Base-by-base conservation (phyloP, 768 basidiomycete genomes). In the Tephrocybe sp. region DNA sequence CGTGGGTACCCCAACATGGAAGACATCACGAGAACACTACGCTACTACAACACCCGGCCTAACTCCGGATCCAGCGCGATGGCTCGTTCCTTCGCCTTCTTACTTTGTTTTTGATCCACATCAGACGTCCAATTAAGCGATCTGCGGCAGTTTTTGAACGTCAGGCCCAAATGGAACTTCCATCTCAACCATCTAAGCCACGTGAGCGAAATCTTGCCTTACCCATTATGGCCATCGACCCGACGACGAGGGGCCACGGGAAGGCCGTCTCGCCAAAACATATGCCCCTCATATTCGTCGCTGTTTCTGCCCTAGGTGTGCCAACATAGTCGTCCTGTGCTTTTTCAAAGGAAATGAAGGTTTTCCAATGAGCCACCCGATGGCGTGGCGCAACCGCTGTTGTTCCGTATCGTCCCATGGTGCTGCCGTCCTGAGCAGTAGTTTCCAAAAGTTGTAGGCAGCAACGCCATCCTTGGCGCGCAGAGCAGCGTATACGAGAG, bases 391-490 rank as follows among this genome's bases (percentile, higher is more conserved):
- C 56, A 74, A 60, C 32, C 45, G 48, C 22, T 45, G 52, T 56
- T 84, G 82, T 58, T 75, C 72, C 16, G 16, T 23, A 60, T 84
- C 81, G 5, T 62, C 56, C 79, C 78, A 80, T 49, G 77, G 68
- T 5, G 74, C 66, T 62, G 68, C 75, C 22, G 63, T 62, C 51
- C 62, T 68, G 11, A 87, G 44, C 52, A 85, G 63, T 43, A 64
- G 56, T 42, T 63, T 58, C 86, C 86, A 89, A 63, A 87, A 86
- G 39, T 66, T 65, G 68, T 72, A 85, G 1, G 84, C 87, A 66
- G 82, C 64, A 53, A 57, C 51, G 0, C 82, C 73, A 40, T 82
- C 73, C 16, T 73, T 65, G 31, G 73, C 71, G 35, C 67, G 67
- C 49, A 89, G 62, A n/a, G 82, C 74, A 7, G 73, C 71, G 12